Evolutionary conservation across 2,329 filamentous ascomycete genomes (phyloP).

Genomic region (Hypoxylon sp.): DNA sequence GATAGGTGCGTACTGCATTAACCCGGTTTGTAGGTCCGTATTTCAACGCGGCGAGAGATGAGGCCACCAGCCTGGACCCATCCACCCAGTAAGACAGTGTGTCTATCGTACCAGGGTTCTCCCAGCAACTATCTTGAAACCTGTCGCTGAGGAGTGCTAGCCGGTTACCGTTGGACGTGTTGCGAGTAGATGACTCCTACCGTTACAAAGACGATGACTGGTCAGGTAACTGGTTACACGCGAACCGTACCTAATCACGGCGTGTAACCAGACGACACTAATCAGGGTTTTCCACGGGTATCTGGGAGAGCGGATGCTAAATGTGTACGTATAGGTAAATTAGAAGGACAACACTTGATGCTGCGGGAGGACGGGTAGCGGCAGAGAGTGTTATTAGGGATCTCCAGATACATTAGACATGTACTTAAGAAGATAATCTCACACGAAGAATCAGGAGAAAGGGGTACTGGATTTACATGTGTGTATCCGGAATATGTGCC

Average conservation of each 20-base stretch:
- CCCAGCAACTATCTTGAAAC: conserved; percentile 1
- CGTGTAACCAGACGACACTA: conserved; percentile 9
- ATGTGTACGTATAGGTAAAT: conserved; percentile 35
- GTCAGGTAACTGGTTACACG: conserved; percentile 23
- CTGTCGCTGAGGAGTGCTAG: background rate
- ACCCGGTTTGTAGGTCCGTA: conserved; percentile 23
- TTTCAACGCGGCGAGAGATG: conserved; percentile 5
- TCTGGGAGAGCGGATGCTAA: background rate
- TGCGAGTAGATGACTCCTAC: conserved; percentile 22
- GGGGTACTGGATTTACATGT: conserved; percentile 7
- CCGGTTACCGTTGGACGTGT: conserved; percentile 16
- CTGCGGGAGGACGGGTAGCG: conserved; percentile 31
- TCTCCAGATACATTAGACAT: no score
- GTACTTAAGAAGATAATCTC: conserved; percentile 6
- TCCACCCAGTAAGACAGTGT: conserved; percentile 19
- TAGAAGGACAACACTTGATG: conserved; percentile 28
- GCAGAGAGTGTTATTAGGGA: conserved; percentile 30
- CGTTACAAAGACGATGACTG: conserved; percentile 16
- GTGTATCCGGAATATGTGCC: no score
- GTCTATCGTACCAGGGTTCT: conserved; percentile 15
- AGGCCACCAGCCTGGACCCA: background rate
- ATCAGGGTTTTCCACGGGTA: conserved; percentile 11
- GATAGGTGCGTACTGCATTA: conserved; percentile 20
- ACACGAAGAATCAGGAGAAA: conserved; percentile 3
- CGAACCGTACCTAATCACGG: conserved; percentile 10